Evolutionary conservation across 2,329 filamentous ascomycete species (phyloP).

Genomic region (Botrytis pseudocinerea): DNA sequence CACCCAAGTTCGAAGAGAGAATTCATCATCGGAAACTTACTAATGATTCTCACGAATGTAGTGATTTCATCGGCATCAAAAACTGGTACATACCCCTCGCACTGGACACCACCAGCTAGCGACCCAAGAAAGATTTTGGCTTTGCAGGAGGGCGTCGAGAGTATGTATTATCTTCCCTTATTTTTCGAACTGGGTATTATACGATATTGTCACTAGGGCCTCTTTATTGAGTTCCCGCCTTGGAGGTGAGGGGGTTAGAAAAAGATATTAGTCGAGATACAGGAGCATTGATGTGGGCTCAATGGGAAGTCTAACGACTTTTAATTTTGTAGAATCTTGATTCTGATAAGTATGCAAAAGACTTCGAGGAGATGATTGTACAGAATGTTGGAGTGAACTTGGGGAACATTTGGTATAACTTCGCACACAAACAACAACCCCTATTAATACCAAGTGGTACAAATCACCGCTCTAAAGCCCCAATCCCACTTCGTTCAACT

Average conservation of each 20-base stretch:
- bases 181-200: neutral
- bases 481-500: neutral
- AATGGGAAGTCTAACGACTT: neutral
- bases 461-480: neutral
- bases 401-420: too few relatives aligned
- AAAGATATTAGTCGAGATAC: neutral
- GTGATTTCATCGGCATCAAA: slow-evolving; percentile 1
- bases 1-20: neutral
- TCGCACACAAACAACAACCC: neutral
- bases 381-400: neutral
- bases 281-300: neutral
- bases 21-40: neutral
- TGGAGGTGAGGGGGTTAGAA: neutral
- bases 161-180: neutral
- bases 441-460: neutral
- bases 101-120: slow-evolving; percentile 10
- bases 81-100: neutral
- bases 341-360: neutral
- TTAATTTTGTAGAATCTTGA: neutral
- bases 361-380: neutral
- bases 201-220: neutral
- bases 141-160: neutral
- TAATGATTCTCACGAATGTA: neutral
- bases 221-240: neutral
- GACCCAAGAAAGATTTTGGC: slow-evolving; percentile 3